Conservation (phyloP, 2,329 filamentous ascomycete genomes). For the Cladobotryum protrusum region DNA sequence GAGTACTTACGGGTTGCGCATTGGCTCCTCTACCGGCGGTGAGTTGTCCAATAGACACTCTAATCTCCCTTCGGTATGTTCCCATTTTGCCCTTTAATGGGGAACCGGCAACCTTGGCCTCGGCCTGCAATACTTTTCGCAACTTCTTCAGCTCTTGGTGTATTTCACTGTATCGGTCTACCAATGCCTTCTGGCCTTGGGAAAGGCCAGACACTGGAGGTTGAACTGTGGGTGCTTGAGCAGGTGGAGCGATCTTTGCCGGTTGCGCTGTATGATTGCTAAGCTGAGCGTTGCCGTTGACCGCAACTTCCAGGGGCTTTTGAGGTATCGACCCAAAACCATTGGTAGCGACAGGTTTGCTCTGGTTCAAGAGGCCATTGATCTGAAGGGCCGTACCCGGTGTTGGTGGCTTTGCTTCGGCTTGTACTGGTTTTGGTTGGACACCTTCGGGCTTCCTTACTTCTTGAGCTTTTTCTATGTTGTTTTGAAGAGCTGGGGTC, state of each 20-base stretch:
- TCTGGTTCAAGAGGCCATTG: conserved; percentile 17
- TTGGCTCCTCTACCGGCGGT: conserved; percentile 61
- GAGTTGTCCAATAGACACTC: conserved; percentile 67
- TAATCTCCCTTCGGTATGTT: conserved; percentile 64
- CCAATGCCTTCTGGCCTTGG: conserved; percentile 8
- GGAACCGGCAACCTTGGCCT: conserved; percentile 40
- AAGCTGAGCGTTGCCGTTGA: background rate
- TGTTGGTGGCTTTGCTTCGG: conserved; percentile 1
- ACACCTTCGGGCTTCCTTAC: conserved; percentile 14
- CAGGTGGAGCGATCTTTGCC: conserved; percentile 6
- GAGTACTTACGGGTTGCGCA: conserved; percentile 30
- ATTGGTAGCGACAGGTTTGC: conserved; percentile 17
- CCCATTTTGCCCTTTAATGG: conserved; percentile 60
- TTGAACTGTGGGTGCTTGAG: conserved; percentile 2
- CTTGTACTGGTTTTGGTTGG: conserved; percentile 7
- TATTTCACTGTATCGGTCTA: conserved; percentile 49
- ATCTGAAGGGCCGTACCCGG: conserved; percentile 12
- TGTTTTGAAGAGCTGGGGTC: conserved; percentile 7
- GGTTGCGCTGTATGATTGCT: conserved; percentile 8
- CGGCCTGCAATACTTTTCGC: conserved; percentile 56
- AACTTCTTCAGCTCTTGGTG: conserved; percentile 63
- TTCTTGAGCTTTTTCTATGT: conserved; percentile 6
- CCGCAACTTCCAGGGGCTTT: conserved; percentile 10
- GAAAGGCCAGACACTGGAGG: background rate
- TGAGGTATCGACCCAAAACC: conserved; percentile 16